Percentiles rank a stretch among this genome's conserved stretches.
These are phyloP conservation scores for Calonectria pauciramosa DNA, from an alignment of 2,329 filamentous ascomycete genomes.

Conservation along the genomic window DNA sequence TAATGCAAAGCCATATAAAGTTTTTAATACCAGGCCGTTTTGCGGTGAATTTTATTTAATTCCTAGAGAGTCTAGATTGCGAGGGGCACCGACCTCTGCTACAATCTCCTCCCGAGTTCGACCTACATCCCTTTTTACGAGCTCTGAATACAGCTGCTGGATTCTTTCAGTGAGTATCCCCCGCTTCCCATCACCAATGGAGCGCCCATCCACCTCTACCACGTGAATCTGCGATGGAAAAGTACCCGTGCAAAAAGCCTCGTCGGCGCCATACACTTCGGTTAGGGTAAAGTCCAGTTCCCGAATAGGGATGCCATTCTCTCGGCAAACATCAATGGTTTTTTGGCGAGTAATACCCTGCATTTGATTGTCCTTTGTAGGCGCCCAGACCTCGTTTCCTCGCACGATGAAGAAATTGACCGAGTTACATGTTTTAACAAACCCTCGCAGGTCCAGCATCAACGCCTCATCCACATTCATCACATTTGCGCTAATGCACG, in stretches of 20 bases:
- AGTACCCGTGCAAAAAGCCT: conserved; percentile 48
- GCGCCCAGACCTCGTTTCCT: conserved; percentile 48
- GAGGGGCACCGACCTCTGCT: conserved; percentile 41
- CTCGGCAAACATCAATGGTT: conserved; percentile 48
- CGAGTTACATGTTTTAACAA: conserved; percentile 51
- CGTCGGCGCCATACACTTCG: conserved; percentile 48
- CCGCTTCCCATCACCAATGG: conserved; percentile 42
- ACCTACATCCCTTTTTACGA: conserved; percentile 37
- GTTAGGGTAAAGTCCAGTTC: conserved; percentile 48
- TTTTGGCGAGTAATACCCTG: conserved; percentile 49
- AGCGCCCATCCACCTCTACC: conserved; percentile 40
- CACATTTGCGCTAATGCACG: conserved; percentile 46
- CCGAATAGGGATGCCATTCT: conserved; percentile 40
- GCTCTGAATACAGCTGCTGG: conserved; percentile 41
- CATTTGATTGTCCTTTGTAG: conserved; percentile 50
- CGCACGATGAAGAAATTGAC: conserved; percentile 52
- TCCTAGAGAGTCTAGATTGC: conserved; percentile 34
- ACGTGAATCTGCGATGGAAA: conserved; percentile 48
- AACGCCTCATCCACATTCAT: conserved; percentile 49
- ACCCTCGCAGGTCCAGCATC: conserved; percentile 47
- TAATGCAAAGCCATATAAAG: neutral
- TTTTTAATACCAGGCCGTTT: neutral
- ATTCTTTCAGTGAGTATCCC: conserved; percentile 41
- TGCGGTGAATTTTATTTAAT: neutral
- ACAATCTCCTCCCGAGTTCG: conserved; percentile 39